Evolutionary conservation across 306 rosid species (phyloP).

Genomic region (Macrotyloma uniflorum): DNA sequence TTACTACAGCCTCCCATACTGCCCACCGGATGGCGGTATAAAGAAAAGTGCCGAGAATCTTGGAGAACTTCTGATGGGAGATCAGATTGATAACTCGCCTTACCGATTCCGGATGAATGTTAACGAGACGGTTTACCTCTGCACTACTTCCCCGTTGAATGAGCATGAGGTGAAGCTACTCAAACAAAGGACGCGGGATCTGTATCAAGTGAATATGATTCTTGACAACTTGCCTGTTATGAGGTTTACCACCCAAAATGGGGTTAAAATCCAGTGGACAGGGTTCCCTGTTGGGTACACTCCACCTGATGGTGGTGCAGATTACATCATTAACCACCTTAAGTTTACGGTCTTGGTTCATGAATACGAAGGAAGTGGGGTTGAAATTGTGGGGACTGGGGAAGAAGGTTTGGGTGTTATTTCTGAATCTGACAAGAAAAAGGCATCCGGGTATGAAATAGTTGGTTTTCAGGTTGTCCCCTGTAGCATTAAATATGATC

Average conservation of each 20-base stretch:
- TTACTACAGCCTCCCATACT: slow-evolving; percentile 52
- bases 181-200: slow-evolving; percentile 79
- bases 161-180: slow-evolving; percentile 76
- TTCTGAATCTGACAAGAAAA: slow-evolving; percentile 66
- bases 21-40: slow-evolving; percentile 53
- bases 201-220: slow-evolving; percentile 88
- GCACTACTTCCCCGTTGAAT: slow-evolving; percentile 57
- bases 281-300: slow-evolving; percentile 86
- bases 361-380: slow-evolving; percentile 67
- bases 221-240: slow-evolving; percentile 83
- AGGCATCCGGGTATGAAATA: slow-evolving; percentile 62
- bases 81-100: slow-evolving; percentile 75
- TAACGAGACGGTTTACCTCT: slow-evolving; percentile 67
- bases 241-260: slow-evolving; percentile 72
- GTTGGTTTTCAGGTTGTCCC: slow-evolving; percentile 2
- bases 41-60: slow-evolving; percentile 94
- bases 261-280: slow-evolving; percentile 78
- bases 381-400: slow-evolving; percentile 76
- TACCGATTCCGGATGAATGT: slow-evolving; percentile 71
- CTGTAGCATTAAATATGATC: slow-evolving; percentile 56
- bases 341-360: slow-evolving; percentile 49
- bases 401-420: slow-evolving; percentile 82
- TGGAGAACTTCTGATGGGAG: slow-evolving; percentile 85
- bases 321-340: slow-evolving; percentile 80
- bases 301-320: slow-evolving; percentile 58